These are phyloP conservation scores for Sugiyamaella novakii DNA, from an alignment of 1,139 yeast genomes.

Conservation along the genomic window DNA sequence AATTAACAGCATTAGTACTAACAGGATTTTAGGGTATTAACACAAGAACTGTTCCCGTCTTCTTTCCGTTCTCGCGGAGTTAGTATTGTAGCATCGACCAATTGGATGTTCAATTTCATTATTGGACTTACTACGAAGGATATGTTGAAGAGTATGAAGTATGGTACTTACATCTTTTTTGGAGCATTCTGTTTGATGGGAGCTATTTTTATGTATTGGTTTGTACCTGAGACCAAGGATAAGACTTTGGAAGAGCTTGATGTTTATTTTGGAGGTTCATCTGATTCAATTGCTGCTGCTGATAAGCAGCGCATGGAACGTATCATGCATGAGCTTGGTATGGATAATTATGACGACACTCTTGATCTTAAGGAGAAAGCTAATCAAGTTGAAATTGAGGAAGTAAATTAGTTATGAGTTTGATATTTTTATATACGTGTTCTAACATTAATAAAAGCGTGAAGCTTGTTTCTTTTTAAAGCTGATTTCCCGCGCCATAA, in stretches of 20 bases:
- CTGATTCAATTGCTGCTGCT: constrained; percentile 32
- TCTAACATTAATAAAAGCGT: too few species aligned
- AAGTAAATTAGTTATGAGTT: too few species aligned
- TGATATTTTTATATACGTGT: too few species aligned
- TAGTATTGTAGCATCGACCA: constrained; percentile 67
- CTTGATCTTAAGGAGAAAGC: constrained; percentile 15
- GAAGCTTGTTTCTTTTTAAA: too few species aligned
- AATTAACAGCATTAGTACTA: too few species aligned
- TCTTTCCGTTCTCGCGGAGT: constrained; percentile 75
- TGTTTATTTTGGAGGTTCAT: constrained; percentile 32
- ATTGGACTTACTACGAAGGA: constrained; percentile 53
- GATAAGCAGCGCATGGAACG: constrained; percentile 35
- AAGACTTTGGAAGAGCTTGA: constrained; percentile 54
- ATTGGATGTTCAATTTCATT: constrained; percentile 76
- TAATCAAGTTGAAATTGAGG: constrained; percentile 6
- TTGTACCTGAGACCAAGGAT: constrained; percentile 54
- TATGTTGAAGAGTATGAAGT: constrained; percentile 46
- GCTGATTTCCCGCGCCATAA: too few species aligned
- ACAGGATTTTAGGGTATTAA: too few species aligned
- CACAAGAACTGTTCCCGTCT: constrained; percentile 73
- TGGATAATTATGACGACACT: constrained; percentile 22
- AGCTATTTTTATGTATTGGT: constrained; percentile 42
- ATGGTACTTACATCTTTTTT: constrained; percentile 56
- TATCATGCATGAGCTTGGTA: constrained; percentile 34
- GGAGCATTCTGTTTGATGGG: constrained; percentile 34